Evolutionary conservation across 1,139 yeast species (phyloP).

Genomic region (Kluyveromyces marxianus): DNA sequence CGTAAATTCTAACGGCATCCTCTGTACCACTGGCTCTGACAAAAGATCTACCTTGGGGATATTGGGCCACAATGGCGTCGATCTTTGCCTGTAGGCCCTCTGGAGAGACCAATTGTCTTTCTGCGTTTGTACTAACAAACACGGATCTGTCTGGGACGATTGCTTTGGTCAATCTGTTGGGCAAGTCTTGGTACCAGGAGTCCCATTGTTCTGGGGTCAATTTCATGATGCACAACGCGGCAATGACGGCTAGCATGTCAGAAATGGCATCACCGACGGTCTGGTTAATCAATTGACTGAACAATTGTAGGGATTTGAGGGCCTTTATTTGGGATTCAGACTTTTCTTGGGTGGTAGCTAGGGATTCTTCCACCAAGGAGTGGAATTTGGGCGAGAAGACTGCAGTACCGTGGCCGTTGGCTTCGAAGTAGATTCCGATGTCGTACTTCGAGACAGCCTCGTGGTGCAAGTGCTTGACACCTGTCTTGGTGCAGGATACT

Average conservation of each 20-base stretch:
- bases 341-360: conserved; percentile 8
- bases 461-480: conserved; percentile 92
- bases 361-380: conserved; percentile 18
- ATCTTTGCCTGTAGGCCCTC: conserved; percentile 67
- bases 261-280: conserved; percentile 97
- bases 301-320: conserved; percentile 44
- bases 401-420: conserved; percentile 99
- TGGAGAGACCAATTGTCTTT: conserved; percentile 72
- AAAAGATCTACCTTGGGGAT: conserved; percentile 68
- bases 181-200: conserved; percentile 69
- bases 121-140: conserved; percentile 87
- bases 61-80: conserved; percentile 54
- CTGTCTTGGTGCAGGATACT: conserved; percentile 87
- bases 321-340: conserved; percentile 30
- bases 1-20: conserved; percentile 92
- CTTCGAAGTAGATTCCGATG: conserved; percentile 92
- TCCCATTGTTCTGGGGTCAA: conserved; percentile 70
- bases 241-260: conserved; percentile 71
- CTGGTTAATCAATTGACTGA: conserved; percentile 76
- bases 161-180: conserved; percentile 76
- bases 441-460: conserved; percentile 77
- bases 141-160: conserved; percentile 72
- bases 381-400: conserved; percentile 60
- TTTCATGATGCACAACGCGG: conserved; percentile 51
- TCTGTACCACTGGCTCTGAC: conserved; percentile 98